These are phyloP conservation scores for Thalassiosira hispida DNA, from an alignment of 352 stramenopile species.

Conservation along the genomic window DNA sequence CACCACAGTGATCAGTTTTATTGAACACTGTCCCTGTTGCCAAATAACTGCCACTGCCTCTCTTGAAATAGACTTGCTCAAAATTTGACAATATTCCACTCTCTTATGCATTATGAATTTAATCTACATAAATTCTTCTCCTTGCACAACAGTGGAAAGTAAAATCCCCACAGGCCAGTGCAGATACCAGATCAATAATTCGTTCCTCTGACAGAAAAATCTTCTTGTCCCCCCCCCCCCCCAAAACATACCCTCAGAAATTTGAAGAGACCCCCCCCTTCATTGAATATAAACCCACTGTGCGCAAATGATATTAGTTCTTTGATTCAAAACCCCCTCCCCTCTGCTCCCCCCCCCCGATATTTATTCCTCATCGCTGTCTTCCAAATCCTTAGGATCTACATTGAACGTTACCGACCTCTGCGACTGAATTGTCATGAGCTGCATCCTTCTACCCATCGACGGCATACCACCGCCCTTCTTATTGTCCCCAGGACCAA, in stretches of 20 bases:
- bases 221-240: not conserved
- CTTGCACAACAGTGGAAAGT: not conserved
- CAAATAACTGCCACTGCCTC: too few relatives aligned
- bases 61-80: too few relatives aligned
- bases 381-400: conserved; percentile 1
- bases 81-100: too few relatives aligned
- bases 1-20: too few relatives aligned
- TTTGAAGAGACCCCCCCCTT: too few relatives aligned
- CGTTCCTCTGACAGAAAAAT: not conserved
- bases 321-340: not conserved
- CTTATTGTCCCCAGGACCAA: not conserved
- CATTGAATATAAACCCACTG: not conserved
- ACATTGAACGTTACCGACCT: conserved; percentile 2
- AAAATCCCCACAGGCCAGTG: too few relatives aligned
- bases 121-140: not conserved
- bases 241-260: too few relatives aligned
- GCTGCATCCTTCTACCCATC: not conserved
- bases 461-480: not conserved
- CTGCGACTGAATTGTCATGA: conserved; percentile 5
- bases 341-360: not conserved
- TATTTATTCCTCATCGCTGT: not conserved
- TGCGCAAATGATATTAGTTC: not conserved
- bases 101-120: conserved; percentile 2
- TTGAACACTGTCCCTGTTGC: too few relatives aligned
- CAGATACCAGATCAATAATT: not conserved